phyloP scores from a whole-genome alignment of 1,284 basidiomycete species.

The Cerrena zonata region DNA sequence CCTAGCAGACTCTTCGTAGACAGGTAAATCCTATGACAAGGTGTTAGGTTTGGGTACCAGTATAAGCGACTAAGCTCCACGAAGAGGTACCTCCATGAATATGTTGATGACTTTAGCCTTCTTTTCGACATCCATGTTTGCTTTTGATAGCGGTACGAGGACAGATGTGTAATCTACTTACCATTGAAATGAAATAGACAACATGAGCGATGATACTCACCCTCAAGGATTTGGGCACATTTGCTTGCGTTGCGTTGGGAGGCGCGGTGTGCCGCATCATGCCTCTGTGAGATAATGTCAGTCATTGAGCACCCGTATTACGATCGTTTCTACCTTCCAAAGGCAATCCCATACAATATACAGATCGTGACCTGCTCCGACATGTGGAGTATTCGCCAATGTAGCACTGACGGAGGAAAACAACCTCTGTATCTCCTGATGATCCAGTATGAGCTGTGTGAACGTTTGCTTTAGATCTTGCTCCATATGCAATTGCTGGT shows the following conservation, averaged over 20 bases:
- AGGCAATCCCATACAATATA: constrained; percentile 18
- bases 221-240: constrained; percentile 22
- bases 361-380: constrained; percentile 21
- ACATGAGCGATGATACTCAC: constrained; percentile 7
- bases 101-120: constrained; percentile 28
- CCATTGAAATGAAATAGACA: not conserved
- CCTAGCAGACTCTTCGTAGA: constrained; percentile 22
- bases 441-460: constrained; percentile 16
- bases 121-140: constrained; percentile 18
- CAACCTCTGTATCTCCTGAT: constrained; percentile 21
- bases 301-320: too few species aligned
- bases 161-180: constrained; percentile 25
- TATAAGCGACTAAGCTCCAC: too few species aligned
- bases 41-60: too few species aligned
- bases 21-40: constrained; percentile 24
- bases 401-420: constrained; percentile 19
- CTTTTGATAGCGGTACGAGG: constrained; percentile 23
- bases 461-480: constrained; percentile 18
- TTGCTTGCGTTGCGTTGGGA: constrained; percentile 22
- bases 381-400: constrained; percentile 19
- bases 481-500: constrained; percentile 16
- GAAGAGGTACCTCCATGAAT: constrained; percentile 24
- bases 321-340: constrained; percentile 19
- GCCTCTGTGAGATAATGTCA: too few species aligned
- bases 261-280: constrained; percentile 19